phyloP scores from a whole-genome alignment of 305 asterid genomes.

The Fraxinus ornus region DNA sequence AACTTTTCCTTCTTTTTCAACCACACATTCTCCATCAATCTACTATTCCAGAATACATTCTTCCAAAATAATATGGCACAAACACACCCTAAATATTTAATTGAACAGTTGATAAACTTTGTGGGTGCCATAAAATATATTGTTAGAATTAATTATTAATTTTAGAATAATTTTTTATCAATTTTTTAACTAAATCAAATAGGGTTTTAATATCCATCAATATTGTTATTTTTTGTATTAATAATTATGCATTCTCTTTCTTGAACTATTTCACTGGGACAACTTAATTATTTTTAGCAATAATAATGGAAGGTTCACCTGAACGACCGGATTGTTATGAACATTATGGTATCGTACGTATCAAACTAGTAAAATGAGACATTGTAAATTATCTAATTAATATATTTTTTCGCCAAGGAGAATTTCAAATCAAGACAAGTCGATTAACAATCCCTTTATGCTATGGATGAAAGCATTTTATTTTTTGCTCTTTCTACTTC shows the following conservation, averaged over 20 bases:
- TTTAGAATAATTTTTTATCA: no score
- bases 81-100: no score
- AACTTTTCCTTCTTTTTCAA: no score
- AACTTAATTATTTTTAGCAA: neutral
- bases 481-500: neutral
- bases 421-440: neutral
- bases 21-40: no score
- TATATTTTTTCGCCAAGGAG: neutral
- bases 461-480: neutral
- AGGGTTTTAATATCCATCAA: neutral
- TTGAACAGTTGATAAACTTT: no score
- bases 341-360: neutral
- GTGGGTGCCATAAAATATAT: no score
- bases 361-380: neutral
- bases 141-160: no score
- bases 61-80: no score
- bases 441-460: neutral
- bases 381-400: no score
- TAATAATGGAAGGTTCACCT: neutral
- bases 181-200: no score
- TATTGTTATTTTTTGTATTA: neutral
- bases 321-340: neutral
- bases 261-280: neutral
- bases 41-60: no score
- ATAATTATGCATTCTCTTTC: neutral